Base-by-base conservation (phyloP, 1,284 basidiomycete species). In the Rhodotorula sp. region DNA sequence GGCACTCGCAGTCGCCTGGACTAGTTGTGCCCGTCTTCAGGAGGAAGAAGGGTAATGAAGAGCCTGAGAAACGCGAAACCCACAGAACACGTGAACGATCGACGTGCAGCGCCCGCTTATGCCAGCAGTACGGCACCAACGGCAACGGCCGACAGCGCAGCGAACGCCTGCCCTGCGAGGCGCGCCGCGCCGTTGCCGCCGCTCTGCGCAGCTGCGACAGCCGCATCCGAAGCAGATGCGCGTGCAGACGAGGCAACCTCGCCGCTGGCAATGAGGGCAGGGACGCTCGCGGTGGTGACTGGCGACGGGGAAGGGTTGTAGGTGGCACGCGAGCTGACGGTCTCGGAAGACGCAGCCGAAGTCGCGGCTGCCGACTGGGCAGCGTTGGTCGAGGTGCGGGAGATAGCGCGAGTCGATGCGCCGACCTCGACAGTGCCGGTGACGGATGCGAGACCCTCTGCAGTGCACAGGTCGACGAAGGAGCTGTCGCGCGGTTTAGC, bases 341-440 rank as follows among this genome's bases (percentile, higher is more conserved):
- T 58, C 23, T 54, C 46, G 42, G 60, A 46, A n/a, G 45, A n/a
- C 21, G 46, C 10, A 13, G 13, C 42, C 9, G 53, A 48, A 5
- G 69, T 50, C 19, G 54, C 56, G 17, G 57, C 5, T 12, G 41
- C 25, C 14, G 61, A n/a, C 17, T 53, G 19, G 23, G 53, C 21
- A 34, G 21, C n/a, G 21, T 65, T 23, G 21, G 61, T 52, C 41
- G 72, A 56, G n/a, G 62, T 21, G 42, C 66, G 58, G 0, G 70
- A 41, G 7, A 67, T 21, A 3, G 70, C 2, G 48, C 41, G 21
- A 48, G 70, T 74, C 16, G 69, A 66, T 8, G 55, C 64, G 48
- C 72, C 74, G 13, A 73, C 72, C 10, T 59, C 64, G 60, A 75
- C 54, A 19, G 74, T 75, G 34, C 74, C 74, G 58, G 74, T 75